A percentile compares a stretch with the other conserved stretches of the same genome.
These are phyloP conservation scores for Erodium texanum DNA, from an alignment of 441 rosid genomes.

Conservation along the genomic window DNA sequence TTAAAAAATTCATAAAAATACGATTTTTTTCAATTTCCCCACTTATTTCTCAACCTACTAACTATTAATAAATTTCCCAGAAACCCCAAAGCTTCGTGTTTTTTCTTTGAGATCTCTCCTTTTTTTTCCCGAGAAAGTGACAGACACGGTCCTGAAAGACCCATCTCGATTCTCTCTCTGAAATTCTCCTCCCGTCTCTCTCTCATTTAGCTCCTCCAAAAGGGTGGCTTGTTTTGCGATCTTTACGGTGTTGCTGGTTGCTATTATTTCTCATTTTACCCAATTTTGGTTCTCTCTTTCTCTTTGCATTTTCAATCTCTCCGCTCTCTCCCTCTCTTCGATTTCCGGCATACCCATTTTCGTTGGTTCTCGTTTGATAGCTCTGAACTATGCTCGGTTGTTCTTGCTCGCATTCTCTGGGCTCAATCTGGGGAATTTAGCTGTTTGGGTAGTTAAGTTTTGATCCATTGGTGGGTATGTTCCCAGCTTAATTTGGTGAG, in stretches of 20 bases:
- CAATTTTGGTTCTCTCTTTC: background rate
- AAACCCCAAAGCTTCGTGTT: background rate
- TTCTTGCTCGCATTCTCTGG: background rate
- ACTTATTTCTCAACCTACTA: background rate
- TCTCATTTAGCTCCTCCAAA: background rate
- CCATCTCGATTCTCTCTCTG: background rate
- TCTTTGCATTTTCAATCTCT: background rate
- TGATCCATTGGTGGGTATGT: constrained; percentile 2
- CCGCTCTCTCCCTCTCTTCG: background rate
- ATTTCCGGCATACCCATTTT: background rate
- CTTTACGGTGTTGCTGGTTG: background rate
- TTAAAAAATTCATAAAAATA: too few species aligned
- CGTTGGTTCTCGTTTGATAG: background rate
- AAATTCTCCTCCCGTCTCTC: background rate
- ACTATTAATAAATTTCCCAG: background rate
- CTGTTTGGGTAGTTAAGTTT: background rate
- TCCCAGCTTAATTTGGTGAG: background rate
- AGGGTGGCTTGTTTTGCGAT: background rate
- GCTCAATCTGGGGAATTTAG: background rate
- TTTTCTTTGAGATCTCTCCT: background rate
- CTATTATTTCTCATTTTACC: background rate
- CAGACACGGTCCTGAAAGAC: constrained; percentile 2
- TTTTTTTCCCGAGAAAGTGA: background rate
- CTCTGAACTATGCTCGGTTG: background rate
- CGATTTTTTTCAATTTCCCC: too few species aligned